Evolutionary conservation across 768 basidiomycete species (phyloP), one percentile per base, ranked within the genome.

Genomic region (Russula brevipes): DNA sequence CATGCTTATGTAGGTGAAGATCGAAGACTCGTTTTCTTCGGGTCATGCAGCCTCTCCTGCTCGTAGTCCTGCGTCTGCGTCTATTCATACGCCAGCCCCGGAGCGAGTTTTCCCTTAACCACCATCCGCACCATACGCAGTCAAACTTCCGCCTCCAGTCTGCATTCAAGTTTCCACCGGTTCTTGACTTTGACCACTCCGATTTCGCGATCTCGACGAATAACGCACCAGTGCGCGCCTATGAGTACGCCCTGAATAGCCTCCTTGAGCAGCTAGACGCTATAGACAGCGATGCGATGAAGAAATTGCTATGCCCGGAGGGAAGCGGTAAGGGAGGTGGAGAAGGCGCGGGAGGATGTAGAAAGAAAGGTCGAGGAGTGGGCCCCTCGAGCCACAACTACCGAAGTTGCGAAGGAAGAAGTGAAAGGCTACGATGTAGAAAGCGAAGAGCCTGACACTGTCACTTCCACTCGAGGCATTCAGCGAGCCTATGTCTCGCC

Each of bases 41-140:
- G 24, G 24, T 24, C 24, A 1, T 24, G 24, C 24, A 6, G 5
- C 35, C 7, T 30, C n/a, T n/a, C n/a, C 19, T 0, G n/a, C 56
- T 7, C n/a, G 7, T 10, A 24, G 11, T 17, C 11, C 44, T 33
- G n/a, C n/a, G n/a, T n/a, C n/a, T n/a, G n/a, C 17, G 5, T 11
- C 42, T 12, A 52, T 17, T 1, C 11, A 45, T 0, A 19, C 30
- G 8, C 11, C 36, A 24, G n/a, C 16, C 10, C 24, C 42, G 14
- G 33, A 44, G n/a, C 53, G 53, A 0, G 19, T 33, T 2, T 64
- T 58, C 1, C 63, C 58, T 24, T 54, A 60, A 1, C 1, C n/a
- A n/a, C n/a, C n/a, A 54, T 67, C 57, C 59, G 53, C 24, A 44
- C 60, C 10, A 41, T 54, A 30, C 68, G 54, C 11, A 57, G 31